phyloP scores from a whole-genome alignment of 2,329 filamentous ascomycete species.

The Aspergillus jensenii region DNA sequence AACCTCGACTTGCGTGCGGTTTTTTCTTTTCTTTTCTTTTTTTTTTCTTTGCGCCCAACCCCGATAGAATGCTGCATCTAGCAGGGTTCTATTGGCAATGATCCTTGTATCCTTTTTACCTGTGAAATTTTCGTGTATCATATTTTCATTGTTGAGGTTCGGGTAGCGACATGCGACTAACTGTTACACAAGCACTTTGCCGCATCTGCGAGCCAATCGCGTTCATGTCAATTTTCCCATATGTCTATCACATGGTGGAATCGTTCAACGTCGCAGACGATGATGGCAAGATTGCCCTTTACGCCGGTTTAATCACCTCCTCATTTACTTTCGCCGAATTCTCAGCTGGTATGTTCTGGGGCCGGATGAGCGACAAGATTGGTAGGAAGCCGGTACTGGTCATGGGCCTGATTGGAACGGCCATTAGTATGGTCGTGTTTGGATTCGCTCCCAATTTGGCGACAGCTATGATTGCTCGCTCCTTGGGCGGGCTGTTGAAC shows the following conservation, averaged over 20 bases:
- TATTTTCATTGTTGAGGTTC: background rate
- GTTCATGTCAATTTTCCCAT: constrained; percentile 99
- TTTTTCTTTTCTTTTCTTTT: background rate
- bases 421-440: constrained; percentile 87
- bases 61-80: background rate
- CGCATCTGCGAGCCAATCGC: constrained; percentile 98
- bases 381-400: constrained; percentile 91
- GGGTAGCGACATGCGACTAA: constrained; percentile 21
- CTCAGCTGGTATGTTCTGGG: constrained; percentile 89
- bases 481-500: constrained; percentile 86
- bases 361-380: constrained; percentile 83
- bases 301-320: constrained; percentile 93
- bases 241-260: constrained; percentile 96
- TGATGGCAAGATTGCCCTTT: constrained; percentile 78
- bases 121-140: background rate
- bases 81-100: background rate
- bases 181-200: constrained; percentile 66
- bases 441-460: constrained; percentile 83
- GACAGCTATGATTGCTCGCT: constrained; percentile 81
- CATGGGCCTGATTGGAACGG: constrained; percentile 85
- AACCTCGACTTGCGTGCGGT: background rate
- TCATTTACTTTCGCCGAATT: constrained; percentile 96
- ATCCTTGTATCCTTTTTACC: background rate
- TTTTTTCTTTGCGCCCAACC: constrained; percentile 16
- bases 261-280: constrained; percentile 83